These are phyloP conservation scores for Cenchrus americanus DNA, from an alignment of 176 grass and related monocot species.

Conservation along the genomic window DNA sequence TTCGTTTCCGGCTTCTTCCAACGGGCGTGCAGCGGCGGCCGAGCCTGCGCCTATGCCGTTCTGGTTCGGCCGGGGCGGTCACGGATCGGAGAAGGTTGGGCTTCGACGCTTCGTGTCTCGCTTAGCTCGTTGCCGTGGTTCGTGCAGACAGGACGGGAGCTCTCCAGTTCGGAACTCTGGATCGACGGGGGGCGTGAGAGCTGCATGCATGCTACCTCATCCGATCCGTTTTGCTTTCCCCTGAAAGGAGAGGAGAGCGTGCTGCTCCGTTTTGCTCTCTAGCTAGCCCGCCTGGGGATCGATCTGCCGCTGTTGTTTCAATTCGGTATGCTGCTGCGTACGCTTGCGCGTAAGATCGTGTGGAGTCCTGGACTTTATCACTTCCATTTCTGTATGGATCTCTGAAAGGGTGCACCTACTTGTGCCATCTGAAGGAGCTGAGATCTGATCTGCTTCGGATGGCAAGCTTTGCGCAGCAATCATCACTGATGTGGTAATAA, in stretches of 20 bases:
- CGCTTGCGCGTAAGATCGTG: constrained; percentile 3
- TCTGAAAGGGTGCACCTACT: background rate
- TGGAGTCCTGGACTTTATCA: constrained; percentile 28
- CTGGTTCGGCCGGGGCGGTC: background rate
- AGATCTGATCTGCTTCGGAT: background rate
- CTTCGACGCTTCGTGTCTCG: no score
- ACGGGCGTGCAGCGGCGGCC: background rate
- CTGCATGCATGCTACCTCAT: background rate
- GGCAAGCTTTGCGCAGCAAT: background rate
- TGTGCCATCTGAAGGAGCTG: background rate
- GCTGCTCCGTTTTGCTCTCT: background rate
- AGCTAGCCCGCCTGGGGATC: constrained; percentile 18
- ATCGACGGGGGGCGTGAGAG: background rate
- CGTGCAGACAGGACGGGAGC: constrained; percentile 38
- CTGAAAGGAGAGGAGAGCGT: background rate
- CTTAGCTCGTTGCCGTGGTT: constrained; percentile 36
- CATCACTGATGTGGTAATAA: background rate
- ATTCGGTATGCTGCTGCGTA: background rate
- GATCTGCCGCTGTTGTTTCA: background rate
- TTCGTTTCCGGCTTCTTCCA: constrained; percentile 21
- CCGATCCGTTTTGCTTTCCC: background rate
- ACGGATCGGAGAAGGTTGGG: no score
- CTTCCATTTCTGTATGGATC: constrained; percentile 16
- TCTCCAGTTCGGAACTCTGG: background rate
- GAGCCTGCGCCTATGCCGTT: background rate